These are phyloP conservation scores for Xylaria sp. DNA, from an alignment of 2,329 filamentous ascomycete genomes.

Conservation along the genomic window DNA sequence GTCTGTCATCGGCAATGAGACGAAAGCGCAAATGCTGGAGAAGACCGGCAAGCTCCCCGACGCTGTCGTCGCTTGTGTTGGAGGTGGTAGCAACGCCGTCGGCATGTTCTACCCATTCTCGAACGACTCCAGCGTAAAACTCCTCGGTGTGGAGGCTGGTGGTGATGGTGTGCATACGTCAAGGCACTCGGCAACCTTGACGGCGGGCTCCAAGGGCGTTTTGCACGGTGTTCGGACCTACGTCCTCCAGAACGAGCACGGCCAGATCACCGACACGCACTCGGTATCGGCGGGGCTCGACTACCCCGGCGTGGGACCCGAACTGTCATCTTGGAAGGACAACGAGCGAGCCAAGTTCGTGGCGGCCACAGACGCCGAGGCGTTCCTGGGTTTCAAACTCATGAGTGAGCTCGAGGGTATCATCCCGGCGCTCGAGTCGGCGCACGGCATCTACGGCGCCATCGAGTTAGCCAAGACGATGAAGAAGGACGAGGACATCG, in stretches of 20 bases:
- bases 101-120: conserved; percentile 99
- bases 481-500: conserved; percentile 84
- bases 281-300: conserved; percentile 96
- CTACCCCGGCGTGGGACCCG: conserved; percentile 95
- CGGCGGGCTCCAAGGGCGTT: conserved; percentile 86
- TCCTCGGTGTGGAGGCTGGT: conserved; percentile 92
- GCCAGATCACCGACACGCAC: conserved; percentile 94
- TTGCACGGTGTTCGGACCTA: conserved; percentile 96
- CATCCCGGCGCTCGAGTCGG: conserved; percentile 92
- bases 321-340: conserved; percentile 93
- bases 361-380: conserved; percentile 88
- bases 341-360: conserved; percentile 84
- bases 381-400: conserved; percentile 83
- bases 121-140: conserved; percentile 81
- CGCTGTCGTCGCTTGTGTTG: conserved; percentile 94
- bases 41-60: conserved; percentile 89
- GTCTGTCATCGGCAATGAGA: conserved; percentile 93
- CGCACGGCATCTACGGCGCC: conserved; percentile 89
- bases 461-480: conserved; percentile 92
- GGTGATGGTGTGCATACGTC: conserved; percentile 88
- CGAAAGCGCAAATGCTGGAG: conserved; percentile 86
- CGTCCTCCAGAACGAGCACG: conserved; percentile 88
- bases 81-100: conserved; percentile 90
- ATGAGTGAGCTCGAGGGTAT: conserved; percentile 92
- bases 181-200: conserved; percentile 86